Evolutionary conservation across 2,329 filamentous ascomycete species (phyloP), one percentile per base, ranked within the genome.

Genomic region (Penicillium rolfsii): DNA sequence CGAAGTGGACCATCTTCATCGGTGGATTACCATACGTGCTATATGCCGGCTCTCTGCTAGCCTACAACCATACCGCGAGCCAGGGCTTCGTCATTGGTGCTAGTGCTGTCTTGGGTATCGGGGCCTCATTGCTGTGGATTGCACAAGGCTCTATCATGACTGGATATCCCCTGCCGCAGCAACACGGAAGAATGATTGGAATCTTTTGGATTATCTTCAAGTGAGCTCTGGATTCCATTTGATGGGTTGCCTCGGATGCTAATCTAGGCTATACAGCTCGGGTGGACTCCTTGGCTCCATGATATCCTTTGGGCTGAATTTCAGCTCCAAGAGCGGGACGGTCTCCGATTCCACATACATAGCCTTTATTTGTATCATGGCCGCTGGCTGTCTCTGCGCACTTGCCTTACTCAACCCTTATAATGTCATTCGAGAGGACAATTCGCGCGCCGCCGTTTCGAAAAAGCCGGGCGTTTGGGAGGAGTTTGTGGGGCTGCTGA

Each of bases 171-270:
- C 36, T 55, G 6, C 52, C 52, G 9, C 45, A 55, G 5, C 52
- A 55, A 11, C 52, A 55, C 12, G 57, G 57, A 5, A 26, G 57
- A 8, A 55, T 55, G 52, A 59, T 59, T 45, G 52, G 57, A 9
- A 26, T 59, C 4, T 55, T 55, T 26, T 55, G 57, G 57, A 52
- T 55, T 45, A 59, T 59, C n/a, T 59, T 59, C 45, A 59, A 59
- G 52, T 55, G 26, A 48, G 57, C 36, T 19, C 6, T 28, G 11
- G 7, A 26, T 6, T 3, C 4, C 4, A 9, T 14, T 35, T 5
- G 41, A 38, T 22, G 16, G 19, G 36, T 48, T 1, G 30, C 26
- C 19, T 19, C 14, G 14, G 1, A 9, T n/a, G 48, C n/a, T 33
- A 36, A 50, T 35, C 8, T 19, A 8, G 8, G 33, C 16, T 50